Evolutionary conservation across 1,284 basidiomycete species (phyloP), one percentile per base, ranked within the genome.

Genomic region (Tremellales sp.): DNA sequence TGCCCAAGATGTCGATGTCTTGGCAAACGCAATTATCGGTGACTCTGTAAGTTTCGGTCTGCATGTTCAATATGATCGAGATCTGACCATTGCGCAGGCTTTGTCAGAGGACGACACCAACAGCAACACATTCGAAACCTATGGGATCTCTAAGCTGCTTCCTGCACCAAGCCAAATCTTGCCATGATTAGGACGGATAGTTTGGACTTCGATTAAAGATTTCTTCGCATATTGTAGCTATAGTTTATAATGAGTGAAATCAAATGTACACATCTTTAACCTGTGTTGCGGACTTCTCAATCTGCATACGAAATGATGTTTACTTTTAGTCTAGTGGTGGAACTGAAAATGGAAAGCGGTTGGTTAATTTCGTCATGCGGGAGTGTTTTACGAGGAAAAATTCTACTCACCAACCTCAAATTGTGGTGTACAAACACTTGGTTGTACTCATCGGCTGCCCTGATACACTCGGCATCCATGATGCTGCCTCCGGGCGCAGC

Each of bases 381-480:
- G n/a, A n/a, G n/a, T 28, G 39, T 48, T 41, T 40, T n/a, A 41
- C 16, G 24, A 27, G 26, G 16, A 5, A 12, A 19, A 33, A 16
- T 14, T n/a, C n/a, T 5, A 68, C 68, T 61, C 43, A 71, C 68
- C 55, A 73, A 58, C 54, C 71, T 55, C 53, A 92, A 68, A 46
- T 81, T 78, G 12, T 88, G 92, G 70, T 93, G 89, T 37, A 82
- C 83, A 73, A 92, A 94, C 50, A 92, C 86, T 32, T 94, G 87
- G 32, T 76, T 80, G 63, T 87, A 84, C 75, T 95, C 91, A 73
- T 97, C 84, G 14, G 92, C 92, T 6, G 89, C 87, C 74, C 88
- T 90, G 76, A 97, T 84, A 66, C 93, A 93, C 70, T 92, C 91
- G 41, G 75, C 82, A 66, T 99, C 94, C 94, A 97, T 97, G 50